Evolutionary conservation across 2,329 filamentous ascomycete genomes (phyloP).

Genomic region (Herpotrichia juniperi): DNA sequence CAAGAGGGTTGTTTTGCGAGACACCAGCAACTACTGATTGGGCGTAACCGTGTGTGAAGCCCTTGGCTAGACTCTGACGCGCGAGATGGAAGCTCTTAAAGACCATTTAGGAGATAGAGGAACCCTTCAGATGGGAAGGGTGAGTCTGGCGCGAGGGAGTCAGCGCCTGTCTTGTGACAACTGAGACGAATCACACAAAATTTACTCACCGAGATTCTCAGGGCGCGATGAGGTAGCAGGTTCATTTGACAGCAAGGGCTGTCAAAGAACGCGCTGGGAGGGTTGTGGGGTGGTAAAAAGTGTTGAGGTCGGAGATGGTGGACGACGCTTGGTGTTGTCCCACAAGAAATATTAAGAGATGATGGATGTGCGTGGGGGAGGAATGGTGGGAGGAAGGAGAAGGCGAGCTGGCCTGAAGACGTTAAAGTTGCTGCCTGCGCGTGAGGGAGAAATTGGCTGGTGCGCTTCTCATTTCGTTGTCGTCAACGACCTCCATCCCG

Average conservation of each 20-base stretch:
- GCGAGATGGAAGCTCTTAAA: conserved; percentile 80
- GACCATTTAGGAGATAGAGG: conserved; percentile 82
- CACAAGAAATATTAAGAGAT: not conserved
- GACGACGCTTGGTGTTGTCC: not conserved
- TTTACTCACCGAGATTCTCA: conserved; percentile 71
- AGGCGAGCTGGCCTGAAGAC: conserved; percentile 34
- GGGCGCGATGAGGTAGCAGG: conserved; percentile 75
- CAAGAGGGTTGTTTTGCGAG: conserved; percentile 64
- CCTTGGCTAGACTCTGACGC: conserved; percentile 96
- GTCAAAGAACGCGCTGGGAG: conserved; percentile 84
- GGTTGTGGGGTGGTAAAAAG: conserved; percentile 19
- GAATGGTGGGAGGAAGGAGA: conserved; percentile 14
- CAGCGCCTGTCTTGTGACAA: conserved; percentile 8
- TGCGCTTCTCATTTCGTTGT: conserved; percentile 4
- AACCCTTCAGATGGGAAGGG: conserved; percentile 65
- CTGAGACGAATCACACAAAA: conserved; percentile 18
- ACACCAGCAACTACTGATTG: conserved; percentile 94
- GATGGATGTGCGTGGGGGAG: not conserved
- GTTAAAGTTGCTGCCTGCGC: conserved; percentile 24
- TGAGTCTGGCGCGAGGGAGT: conserved; percentile 45
- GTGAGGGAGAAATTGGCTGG: conserved; percentile 27
- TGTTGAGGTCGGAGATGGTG: not conserved
- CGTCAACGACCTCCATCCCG: conserved; percentile 10
- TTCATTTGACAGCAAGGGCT: conserved; percentile 96
- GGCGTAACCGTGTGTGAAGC: conserved; percentile 96